Evolutionary conservation across 805 yeast genomes (phyloP).

Genomic region (Ascoidea asiatica): DNA sequence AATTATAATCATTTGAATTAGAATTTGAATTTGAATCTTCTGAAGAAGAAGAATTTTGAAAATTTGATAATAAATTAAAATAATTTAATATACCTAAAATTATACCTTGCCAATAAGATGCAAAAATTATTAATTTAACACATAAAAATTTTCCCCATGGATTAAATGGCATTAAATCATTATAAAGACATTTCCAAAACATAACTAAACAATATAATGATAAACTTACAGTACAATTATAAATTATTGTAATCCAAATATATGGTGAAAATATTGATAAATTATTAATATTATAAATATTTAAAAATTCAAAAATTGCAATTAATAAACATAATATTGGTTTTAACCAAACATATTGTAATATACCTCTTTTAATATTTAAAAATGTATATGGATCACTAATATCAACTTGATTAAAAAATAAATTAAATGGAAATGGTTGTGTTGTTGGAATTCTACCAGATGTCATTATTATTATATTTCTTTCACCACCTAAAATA

Average conservation of each 20-base stretch:
- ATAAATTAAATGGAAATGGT: slow-evolving; percentile 37
- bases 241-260: slow-evolving; percentile 53
- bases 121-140: slow-evolving; percentile 87
- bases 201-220: slow-evolving; percentile 78
- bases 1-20: slow-evolving; percentile 15
- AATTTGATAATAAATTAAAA: slow-evolving; percentile 26
- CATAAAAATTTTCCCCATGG: slow-evolving; percentile 91
- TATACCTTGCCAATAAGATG: slow-evolving; percentile 95
- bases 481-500: slow-evolving; percentile 85
- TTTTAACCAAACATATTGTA: slow-evolving; percentile 93
- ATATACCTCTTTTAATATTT: slow-evolving; percentile 65
- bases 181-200: slow-evolving; percentile 85
- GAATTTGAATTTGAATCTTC: slow-evolving; percentile 10
- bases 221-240: slow-evolving; percentile 68
- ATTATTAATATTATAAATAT: slow-evolving; percentile 37
- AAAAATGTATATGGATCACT: slow-evolving; percentile 77
- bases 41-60: slow-evolving; percentile 19
- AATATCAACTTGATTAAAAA: slow-evolving; percentile 54
- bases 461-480: slow-evolving; percentile 56
- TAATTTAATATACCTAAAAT: slow-evolving; percentile 39
- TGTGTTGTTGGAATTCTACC: slow-evolving; percentile 63
- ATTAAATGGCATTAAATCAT: slow-evolving; percentile 61
- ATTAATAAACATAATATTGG: slow-evolving; percentile 62
- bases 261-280: slow-evolving; percentile 35
- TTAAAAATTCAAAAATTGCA: slow-evolving; percentile 30